phyloP scores from a whole-genome alignment of 148 eudicot genomes.

The Limonium bicolor region DNA sequence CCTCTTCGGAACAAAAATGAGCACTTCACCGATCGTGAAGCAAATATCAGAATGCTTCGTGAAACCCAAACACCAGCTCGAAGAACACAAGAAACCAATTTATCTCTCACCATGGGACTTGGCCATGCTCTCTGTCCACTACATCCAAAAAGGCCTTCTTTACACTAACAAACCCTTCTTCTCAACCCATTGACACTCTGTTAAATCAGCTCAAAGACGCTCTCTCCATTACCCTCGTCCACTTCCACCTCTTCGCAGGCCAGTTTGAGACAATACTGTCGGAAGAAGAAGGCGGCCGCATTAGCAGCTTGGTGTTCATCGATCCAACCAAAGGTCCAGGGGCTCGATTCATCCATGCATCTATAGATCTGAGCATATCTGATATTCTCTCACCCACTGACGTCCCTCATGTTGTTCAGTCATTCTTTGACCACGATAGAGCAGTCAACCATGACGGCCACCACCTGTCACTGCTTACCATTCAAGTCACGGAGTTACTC shows the following conservation, averaged over 20 bases:
- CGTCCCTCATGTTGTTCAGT: conserved; percentile 6
- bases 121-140: conserved; percentile 2
- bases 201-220: conserved; percentile 3
- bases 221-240: conserved; percentile 6
- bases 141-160: conserved; percentile 12
- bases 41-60: conserved; percentile 5
- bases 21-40: conserved; percentile 2
- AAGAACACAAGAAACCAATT: conserved; percentile 1
- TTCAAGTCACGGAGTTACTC: conserved; percentile 19
- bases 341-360: conserved; percentile 6
- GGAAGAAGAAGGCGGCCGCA: conserved; percentile 1
- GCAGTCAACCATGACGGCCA: conserved; percentile 21
- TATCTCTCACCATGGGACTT: conserved; percentile 5
- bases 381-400: conserved; percentile 4
- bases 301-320: conserved; percentile 6
- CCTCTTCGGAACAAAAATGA: too few relatives aligned
- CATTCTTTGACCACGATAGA: conserved; percentile 11
- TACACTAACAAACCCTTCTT: conserved; percentile 1
- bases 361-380: neutral
- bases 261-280: neutral
- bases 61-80: conserved; percentile 1
- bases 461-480: conserved; percentile 7
- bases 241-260: conserved; percentile 6
- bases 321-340: conserved; percentile 4
- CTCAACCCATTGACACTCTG: neutral